Evolutionary conservation across 345 rosid genomes (phyloP).

Genomic region (Corchorus capsularis): DNA sequence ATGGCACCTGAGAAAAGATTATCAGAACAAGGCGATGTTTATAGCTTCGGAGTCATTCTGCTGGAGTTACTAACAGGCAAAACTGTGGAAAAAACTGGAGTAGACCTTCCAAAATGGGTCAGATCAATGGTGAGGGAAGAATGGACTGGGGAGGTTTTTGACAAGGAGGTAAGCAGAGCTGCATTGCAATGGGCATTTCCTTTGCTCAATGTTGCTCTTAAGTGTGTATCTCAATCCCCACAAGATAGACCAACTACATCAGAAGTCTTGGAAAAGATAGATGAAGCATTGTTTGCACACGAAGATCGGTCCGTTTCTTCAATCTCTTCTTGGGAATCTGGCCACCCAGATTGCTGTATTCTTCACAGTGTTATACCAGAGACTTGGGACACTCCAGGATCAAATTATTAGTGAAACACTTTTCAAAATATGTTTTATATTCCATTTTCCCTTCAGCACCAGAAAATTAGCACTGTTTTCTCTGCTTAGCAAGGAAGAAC

Average conservation of each 20-base stretch:
- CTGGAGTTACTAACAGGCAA: slow-evolving; percentile 60
- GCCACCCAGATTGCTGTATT: slow-evolving; percentile 37
- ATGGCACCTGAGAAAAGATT: slow-evolving; percentile 47
- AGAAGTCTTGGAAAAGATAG: slow-evolving; percentile 49
- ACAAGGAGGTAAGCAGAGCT: slow-evolving; percentile 48
- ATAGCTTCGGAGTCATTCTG: slow-evolving; percentile 53
- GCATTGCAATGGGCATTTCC: slow-evolving; percentile 58
- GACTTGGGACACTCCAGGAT: slow-evolving; percentile 56
- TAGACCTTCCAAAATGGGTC: slow-evolving; percentile 71
- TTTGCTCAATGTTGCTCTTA: slow-evolving; percentile 51
- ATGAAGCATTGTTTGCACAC: slow-evolving; percentile 34
- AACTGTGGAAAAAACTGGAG: slow-evolving; percentile 47
- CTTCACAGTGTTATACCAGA: slow-evolving; percentile 56
- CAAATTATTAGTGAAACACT: background rate
- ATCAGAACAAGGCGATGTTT: slow-evolving; percentile 54
- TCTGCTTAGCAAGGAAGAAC: background rate
- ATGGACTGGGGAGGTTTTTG: slow-evolving; percentile 77
- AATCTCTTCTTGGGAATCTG: slow-evolving; percentile 33
- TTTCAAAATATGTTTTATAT: background rate
- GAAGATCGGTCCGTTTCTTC: slow-evolving; percentile 37
- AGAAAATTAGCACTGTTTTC: background rate
- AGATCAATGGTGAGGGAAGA: slow-evolving; percentile 65
- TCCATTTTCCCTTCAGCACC: background rate
- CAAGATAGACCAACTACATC: slow-evolving; percentile 41
- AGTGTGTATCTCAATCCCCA: slow-evolving; percentile 46